Percentiles rank a stretch among this genome's conserved stretches.
Evolutionary conservation across 2,329 filamentous ascomycete genomes (phyloP).

Genomic region (Fusarium anguioides): DNA sequence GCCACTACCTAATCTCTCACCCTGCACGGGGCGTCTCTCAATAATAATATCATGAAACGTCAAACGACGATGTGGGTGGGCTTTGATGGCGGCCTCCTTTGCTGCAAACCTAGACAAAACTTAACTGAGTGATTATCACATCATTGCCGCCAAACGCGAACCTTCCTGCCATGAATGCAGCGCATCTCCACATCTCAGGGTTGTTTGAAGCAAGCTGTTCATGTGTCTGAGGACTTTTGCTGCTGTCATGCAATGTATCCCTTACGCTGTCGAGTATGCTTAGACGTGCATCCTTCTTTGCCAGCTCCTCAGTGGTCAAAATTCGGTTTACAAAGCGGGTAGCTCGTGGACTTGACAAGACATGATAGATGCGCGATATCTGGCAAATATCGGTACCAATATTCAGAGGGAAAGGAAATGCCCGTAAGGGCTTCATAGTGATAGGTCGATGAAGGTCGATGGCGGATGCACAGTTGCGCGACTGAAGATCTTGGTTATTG

Average conservation of each 20-base stretch:
- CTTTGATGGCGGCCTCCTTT: constrained; percentile 81
- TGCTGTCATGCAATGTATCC: not conserved
- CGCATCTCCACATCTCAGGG: constrained; percentile 50
- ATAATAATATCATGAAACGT: constrained; percentile 71
- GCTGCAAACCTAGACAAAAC: constrained; percentile 69
- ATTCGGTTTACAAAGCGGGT: constrained; percentile 61
- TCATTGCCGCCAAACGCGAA: constrained; percentile 28
- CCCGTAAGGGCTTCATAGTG: constrained; percentile 49
- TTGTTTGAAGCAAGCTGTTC: constrained; percentile 16
- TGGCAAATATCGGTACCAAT: constrained; percentile 85
- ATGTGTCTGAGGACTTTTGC: not conserved
- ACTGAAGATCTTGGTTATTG: constrained; percentile 7
- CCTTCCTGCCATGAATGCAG: constrained; percentile 53
- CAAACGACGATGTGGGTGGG: constrained; percentile 68
- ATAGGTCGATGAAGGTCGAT: not conserved
- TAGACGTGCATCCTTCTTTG: constrained; percentile 39
- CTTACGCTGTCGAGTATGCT: constrained; percentile 15
- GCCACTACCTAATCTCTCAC: constrained; percentile 50
- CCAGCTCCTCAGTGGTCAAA: constrained; percentile 54
- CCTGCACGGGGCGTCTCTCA: constrained; percentile 43
- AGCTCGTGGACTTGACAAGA: constrained; percentile 61
- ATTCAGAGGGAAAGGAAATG: constrained; percentile 73
- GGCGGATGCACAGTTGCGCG: not conserved
- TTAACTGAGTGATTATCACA: constrained; percentile 8
- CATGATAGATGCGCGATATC: constrained; percentile 70